Percentiles rank a stretch among this genome's conserved stretches.
These are phyloP conservation scores for Quercus mongolica DNA, from an alignment of 306 rosid species.

Conservation along the genomic window DNA sequence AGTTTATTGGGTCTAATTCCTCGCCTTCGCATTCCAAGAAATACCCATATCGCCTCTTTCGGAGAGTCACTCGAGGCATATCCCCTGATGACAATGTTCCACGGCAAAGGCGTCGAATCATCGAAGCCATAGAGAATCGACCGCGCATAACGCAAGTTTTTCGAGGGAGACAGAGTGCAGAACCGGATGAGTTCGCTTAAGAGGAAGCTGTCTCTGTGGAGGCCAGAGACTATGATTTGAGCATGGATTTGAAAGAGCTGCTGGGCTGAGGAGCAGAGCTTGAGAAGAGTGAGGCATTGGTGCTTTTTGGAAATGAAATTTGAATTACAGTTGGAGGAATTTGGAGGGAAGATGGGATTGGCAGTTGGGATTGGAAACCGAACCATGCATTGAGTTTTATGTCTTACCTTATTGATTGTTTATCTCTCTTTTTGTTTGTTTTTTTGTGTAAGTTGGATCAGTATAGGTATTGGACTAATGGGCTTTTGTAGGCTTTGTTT, in stretches of 20 bases:
- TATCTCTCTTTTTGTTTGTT: too few relatives aligned
- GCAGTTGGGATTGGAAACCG: slow-evolving; percentile 21
- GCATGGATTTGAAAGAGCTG: slow-evolving; percentile 69
- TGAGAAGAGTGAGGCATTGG: slow-evolving; percentile 57
- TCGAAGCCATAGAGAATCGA: slow-evolving; percentile 33
- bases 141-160: slow-evolving; percentile 48
- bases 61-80: slow-evolving; percentile 54
- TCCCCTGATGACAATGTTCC: slow-evolving; percentile 79
- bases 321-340: neutral
- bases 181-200: slow-evolving; percentile 57
- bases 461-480: too few relatives aligned
- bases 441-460: too few relatives aligned
- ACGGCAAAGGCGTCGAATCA: slow-evolving; percentile 45
- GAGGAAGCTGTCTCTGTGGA: slow-evolving; percentile 44
- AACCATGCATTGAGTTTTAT: slow-evolving; percentile 38
- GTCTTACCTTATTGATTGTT: neutral
- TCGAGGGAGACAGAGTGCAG: slow-evolving; percentile 49
- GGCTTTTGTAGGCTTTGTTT: too few relatives aligned
- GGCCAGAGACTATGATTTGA: slow-evolving; percentile 51
- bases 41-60: slow-evolving; percentile 45
- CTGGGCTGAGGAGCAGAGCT: slow-evolving; percentile 35
- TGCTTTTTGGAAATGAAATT: slow-evolving; percentile 36
- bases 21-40: slow-evolving; percentile 49
- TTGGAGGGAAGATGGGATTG: slow-evolving; percentile 12
- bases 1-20: slow-evolving; percentile 56